phyloP scores from a whole-genome alignment of 305 asterid genomes.

The Rubia balearica region DNA sequence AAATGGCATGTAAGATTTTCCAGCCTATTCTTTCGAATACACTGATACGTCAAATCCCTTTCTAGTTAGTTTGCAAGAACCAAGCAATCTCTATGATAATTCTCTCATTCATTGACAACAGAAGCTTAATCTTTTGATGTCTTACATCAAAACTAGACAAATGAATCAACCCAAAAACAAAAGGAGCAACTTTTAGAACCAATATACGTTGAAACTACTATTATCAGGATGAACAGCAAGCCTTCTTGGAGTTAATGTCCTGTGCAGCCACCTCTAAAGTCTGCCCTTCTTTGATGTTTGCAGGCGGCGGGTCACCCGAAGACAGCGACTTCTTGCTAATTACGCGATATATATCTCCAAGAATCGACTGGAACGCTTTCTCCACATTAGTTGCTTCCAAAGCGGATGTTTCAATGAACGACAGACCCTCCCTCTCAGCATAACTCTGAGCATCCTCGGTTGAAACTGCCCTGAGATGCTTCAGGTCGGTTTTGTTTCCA shows the following conservation, averaged over 20 bases:
- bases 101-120: conserved; percentile 1
- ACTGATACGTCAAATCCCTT: not conserved
- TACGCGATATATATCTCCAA: conserved; percentile 53
- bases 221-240: conserved; percentile 37
- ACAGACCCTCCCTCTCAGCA: conserved; percentile 64
- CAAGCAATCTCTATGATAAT: not conserved
- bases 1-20: not conserved
- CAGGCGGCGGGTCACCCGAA: conserved; percentile 32
- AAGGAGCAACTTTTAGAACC: not conserved
- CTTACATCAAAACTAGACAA: not conserved
- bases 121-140: conserved; percentile 3
- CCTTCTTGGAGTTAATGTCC: conserved; percentile 27
- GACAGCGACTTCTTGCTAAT: conserved; percentile 56
- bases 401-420: conserved; percentile 69
- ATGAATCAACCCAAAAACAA: not conserved
- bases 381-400: conserved; percentile 66
- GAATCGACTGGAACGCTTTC: conserved; percentile 56
- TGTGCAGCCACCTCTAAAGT: conserved; percentile 37
- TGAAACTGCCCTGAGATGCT: conserved; percentile 65
- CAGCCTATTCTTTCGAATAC: not conserved
- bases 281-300: conserved; percentile 41
- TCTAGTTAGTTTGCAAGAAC: not conserved
- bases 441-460: conserved; percentile 68
- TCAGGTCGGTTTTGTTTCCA: conserved; percentile 62
- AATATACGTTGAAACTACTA: not conserved